Evolutionary conservation across 768 basidiomycete species (phyloP).

Genomic region (Rhizopogon roseolus): DNA sequence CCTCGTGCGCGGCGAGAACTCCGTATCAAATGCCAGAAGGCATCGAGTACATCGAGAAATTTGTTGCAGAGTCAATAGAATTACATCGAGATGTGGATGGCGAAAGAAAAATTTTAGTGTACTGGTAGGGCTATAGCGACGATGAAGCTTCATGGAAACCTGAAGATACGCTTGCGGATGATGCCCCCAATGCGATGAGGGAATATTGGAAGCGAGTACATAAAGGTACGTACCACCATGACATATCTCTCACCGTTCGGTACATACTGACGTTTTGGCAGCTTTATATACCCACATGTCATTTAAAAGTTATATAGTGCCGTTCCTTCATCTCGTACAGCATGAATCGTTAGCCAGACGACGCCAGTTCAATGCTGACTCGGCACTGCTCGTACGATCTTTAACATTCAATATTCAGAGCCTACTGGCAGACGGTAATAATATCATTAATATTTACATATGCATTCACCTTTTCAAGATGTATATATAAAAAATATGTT

Average conservation of each 20-base stretch:
- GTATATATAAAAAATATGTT: conserved; percentile 60
- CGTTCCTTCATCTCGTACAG: no score
- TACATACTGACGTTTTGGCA: not conserved
- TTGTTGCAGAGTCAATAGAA: conserved; percentile 34
- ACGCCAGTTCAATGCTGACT: no score
- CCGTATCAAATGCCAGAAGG: conserved; percentile 36
- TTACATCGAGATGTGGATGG: conserved; percentile 32
- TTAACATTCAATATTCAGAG: no score
- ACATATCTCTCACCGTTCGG: not conserved
- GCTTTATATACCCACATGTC: not conserved
- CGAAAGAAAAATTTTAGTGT: conserved; percentile 40
- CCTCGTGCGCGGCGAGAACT: conserved; percentile 36
- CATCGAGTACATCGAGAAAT: conserved; percentile 34
- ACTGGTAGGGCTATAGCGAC: conserved; percentile 52
- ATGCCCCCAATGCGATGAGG: conserved; percentile 41
- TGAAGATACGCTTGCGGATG: conserved; percentile 37
- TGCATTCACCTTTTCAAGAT: not conserved
- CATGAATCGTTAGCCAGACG: no score
- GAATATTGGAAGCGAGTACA: conserved; percentile 30
- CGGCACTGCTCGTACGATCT: no score
- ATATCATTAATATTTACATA: no score
- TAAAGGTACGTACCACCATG: conserved; percentile 7
- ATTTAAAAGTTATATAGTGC: no score
- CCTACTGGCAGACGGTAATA: no score
- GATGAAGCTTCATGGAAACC: conserved; percentile 58